Base-by-base conservation (phyloP, 345 rosid genomes). In the Eucalyptus regnans region DNA sequence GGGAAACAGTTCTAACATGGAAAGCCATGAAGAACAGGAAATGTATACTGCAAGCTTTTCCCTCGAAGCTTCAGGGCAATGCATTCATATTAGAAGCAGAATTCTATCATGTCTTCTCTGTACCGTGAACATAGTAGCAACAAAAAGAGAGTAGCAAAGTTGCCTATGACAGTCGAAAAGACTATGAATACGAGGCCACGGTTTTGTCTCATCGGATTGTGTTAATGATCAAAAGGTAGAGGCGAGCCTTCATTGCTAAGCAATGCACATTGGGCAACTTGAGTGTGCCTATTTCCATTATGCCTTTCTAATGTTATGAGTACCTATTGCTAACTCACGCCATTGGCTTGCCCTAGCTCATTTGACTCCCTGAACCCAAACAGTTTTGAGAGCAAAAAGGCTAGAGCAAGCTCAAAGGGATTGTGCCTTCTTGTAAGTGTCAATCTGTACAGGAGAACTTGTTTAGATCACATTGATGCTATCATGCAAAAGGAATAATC, bases 1-100 rank as follows among this genome's bases (percentile, higher is more conserved):
- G 99, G 98, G 86, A 95, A 96, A 84, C 98, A 95, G 86, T 95
- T 95, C 92, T 93, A 76, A 22, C 84, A 41, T 76, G 84, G 84
- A 76, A 76, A 76, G 10, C 48, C 84, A 76, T 76, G 84, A 76
- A 76, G 48, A 41, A 76, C 84, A 22, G 84, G 48, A 76, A 76
- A 3, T 44, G 0, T 2, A 76, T 20, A 20, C 84, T 22, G 27
- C 84, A 6, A 71, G 46, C 48, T 20, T 76, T 1, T 37, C 14
- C 12, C 27, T 16, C 80, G 2, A 76, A 76, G 83, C 83, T 76
- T 76, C 48, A 2, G 27, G 83, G 48, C 48, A 41, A 76, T 0
- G 84, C 84, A 20, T 76, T 76, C 84, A 22, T 15, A 27, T 3
- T 27, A 87, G 54, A 33, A 87, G 88, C 58, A 48, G 25, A 10